These are phyloP conservation scores for Fusarium sp. DNA, from an alignment of 2,329 filamentous ascomycete genomes.

Conservation along the genomic window DNA sequence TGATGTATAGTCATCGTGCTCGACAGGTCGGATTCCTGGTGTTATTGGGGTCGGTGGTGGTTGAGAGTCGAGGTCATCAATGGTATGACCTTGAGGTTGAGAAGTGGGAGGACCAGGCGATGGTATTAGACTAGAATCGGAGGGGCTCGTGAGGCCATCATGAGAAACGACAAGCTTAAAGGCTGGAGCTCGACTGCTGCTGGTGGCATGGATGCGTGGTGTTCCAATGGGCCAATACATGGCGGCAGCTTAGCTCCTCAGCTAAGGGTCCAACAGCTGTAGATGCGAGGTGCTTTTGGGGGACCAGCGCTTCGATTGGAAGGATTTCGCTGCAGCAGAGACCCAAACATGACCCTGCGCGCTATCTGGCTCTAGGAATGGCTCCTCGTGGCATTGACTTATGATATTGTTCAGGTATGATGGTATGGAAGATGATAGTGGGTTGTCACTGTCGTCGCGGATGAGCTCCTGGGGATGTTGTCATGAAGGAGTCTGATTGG, in stretches of 20 bases:
- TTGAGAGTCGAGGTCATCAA: slow-evolving; percentile 49
- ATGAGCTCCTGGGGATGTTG: slow-evolving; percentile 31
- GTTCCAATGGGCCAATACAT: slow-evolving; percentile 95
- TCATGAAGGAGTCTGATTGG: slow-evolving; percentile 30
- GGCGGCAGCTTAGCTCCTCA: slow-evolving; percentile 50
- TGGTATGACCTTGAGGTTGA: slow-evolving; percentile 38
- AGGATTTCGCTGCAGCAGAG: slow-evolving; percentile 25
- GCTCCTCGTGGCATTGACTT: slow-evolving; percentile 37
- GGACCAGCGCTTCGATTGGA: slow-evolving; percentile 19
- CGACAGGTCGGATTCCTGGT: slow-evolving; percentile 67
- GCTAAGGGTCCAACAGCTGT: slow-evolving; percentile 27
- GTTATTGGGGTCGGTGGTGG: slow-evolving; percentile 60
- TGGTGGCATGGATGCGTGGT: slow-evolving; percentile 83
- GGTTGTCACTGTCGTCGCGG: slow-evolving; percentile 23
- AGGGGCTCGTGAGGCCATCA: slow-evolving; percentile 63
- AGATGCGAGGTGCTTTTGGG: slow-evolving; percentile 31
- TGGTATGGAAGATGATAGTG: slow-evolving; percentile 19
- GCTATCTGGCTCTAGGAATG: slow-evolving; percentile 19
- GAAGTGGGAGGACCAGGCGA: slow-evolving; percentile 26
- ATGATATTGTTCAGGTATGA: slow-evolving; percentile 20
- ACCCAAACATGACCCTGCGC: slow-evolving; percentile 42
- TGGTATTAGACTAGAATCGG: slow-evolving; percentile 38
- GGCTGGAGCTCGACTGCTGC: slow-evolving; percentile 66
- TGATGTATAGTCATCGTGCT: slow-evolving; percentile 57
- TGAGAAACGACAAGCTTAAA: slow-evolving; percentile 64